Evolutionary conservation across 2,329 filamentous ascomycete species (phyloP), one percentile per base, ranked within the genome.

Genomic region (Ophiostoma montium): DNA sequence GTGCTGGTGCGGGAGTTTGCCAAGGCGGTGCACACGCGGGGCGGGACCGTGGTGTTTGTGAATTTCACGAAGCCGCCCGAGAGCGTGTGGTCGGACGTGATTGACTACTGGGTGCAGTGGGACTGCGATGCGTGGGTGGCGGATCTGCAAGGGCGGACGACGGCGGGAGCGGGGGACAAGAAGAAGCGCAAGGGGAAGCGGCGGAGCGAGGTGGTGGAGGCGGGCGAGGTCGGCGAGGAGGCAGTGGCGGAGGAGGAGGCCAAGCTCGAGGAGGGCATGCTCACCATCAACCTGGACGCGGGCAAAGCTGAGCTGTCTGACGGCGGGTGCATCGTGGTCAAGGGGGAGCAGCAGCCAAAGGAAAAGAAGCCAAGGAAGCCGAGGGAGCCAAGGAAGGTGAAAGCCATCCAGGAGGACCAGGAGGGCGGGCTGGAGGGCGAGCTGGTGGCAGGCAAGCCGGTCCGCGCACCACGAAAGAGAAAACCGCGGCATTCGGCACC

Each of bases 31-130:
- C 82, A 86, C 61, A 77, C 70, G 56, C 76, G 70, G 47, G 78
- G 77, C 21, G 82, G 82, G 50, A 82, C 76, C 49, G 82, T 86
- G 0, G 69, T 86, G 5, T 85, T 85, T 63, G 77, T 86, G 54
- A 86, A 86, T 62, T 75, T 80, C 19, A 84, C 82, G 1, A 82
- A 82, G 57, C 81, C 82, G 0, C 71, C 82, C 0, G 80, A 84
- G 58, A 86, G 82, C 58, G 74, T 72, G 1, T 86, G 82, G 82
- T 76, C 80, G 1, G 81, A 84, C 48, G 66, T 84, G 0, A 81
- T 86, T 48, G 82, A 86, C 62, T 84, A 80, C 53, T 85, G 81
- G 76, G 72, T 86, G 1, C 72, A 82, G 54, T 84, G 80, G 80
- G 82, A 86, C 57, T 86, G 82, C 52, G 82, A 86, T 56, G 76